These are phyloP conservation scores for Podaxis carcinomalis DNA, from an alignment of 768 basidiomycete species.

Conservation along the genomic window DNA sequence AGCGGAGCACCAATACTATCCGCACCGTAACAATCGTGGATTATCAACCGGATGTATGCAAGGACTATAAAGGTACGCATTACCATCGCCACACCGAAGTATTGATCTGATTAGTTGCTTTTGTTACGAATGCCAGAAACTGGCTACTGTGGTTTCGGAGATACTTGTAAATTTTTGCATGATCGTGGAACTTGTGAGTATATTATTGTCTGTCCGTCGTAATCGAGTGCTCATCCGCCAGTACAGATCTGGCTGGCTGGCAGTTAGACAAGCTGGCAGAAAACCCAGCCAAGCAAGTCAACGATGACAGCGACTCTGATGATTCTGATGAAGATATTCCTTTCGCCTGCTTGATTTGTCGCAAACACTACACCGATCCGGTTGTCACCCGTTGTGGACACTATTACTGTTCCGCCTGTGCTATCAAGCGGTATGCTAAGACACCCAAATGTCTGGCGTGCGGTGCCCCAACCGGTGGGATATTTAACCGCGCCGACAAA, in stretches of 20 bases:
- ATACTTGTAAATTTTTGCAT: slow-evolving; percentile 98
- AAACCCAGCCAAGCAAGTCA: slow-evolving; percentile 58
- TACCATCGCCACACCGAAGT: slow-evolving; percentile 6
- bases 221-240: slow-evolving; percentile 9
- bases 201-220: background rate
- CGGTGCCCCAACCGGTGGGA: slow-evolving; percentile 87
- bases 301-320: slow-evolving; percentile 56
- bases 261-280: slow-evolving; percentile 93
- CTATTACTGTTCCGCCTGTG: slow-evolving; percentile 94
- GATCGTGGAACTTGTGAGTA: slow-evolving; percentile 90
- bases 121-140: slow-evolving; percentile 60
- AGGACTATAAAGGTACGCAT: slow-evolving; percentile 93
- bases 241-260: slow-evolving; percentile 91
- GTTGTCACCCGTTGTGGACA: slow-evolving; percentile 96
- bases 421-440: slow-evolving; percentile 90
- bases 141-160: slow-evolving; percentile 98
- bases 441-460: slow-evolving; percentile 96
- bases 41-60: slow-evolving; percentile 99
- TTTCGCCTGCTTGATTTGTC: slow-evolving; percentile 97
- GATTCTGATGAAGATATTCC: slow-evolving; percentile 87
- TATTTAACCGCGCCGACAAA: slow-evolving; percentile 95
- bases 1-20: slow-evolving; percentile 75
- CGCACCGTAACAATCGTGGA: slow-evolving; percentile 93
- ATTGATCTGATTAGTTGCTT: slow-evolving; percentile 3
- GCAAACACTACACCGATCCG: slow-evolving; percentile 91